Evolutionary conservation across 2,329 filamentous ascomycete species (phyloP), one percentile per base, ranked within the genome.

Genomic region (Colletotrichum sp.): DNA sequence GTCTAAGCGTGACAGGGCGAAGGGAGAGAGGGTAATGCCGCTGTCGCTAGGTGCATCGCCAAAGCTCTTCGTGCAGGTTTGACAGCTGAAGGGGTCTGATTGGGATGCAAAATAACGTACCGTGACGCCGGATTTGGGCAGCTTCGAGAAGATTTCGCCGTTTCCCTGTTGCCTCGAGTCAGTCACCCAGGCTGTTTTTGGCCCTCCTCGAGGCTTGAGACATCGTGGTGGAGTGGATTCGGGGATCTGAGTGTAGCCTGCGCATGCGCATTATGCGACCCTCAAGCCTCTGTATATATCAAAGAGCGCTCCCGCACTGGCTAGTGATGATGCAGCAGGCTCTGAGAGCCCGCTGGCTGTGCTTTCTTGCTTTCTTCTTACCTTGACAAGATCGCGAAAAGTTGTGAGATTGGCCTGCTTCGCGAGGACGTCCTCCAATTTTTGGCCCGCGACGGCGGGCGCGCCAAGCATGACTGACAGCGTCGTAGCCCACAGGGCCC

Each of bases 101-200:
- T 24, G 28, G 26, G 52, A 38, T 58, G 66, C 48, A 38, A 43
- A 24, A 52, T 21, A 38, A 81, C 85, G 74, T 81, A 88, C 86
- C 13, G 88, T 89, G 48, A 88, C 83, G 66, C 88, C 87, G 18
- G 83, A 78, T 52, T 83, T 86, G 24, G 87, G 87, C 15, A 89
- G 77, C 70, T 88, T 82, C 5, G 87, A 79, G 12, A 89, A 79
- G 52, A 88, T 81, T 28, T 87, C 83, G 9, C 87, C 85, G 72
- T 87, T 86, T 83, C 87, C 85, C 86, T 76, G 26, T 32, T 8
- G 2, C 12, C 21, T 18, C 26, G 24, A n/a, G 71, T 68, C 28
- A 76, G 71, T 52, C 6, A 52, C 10, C 43, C 43, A 52, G 38
- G 43, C 65, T 34, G 21, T 28, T 13, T 52, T 26, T 36, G n/a